phyloP scores from a whole-genome alignment of 768 basidiomycete genomes.

The Obba rivulosa region DNA sequence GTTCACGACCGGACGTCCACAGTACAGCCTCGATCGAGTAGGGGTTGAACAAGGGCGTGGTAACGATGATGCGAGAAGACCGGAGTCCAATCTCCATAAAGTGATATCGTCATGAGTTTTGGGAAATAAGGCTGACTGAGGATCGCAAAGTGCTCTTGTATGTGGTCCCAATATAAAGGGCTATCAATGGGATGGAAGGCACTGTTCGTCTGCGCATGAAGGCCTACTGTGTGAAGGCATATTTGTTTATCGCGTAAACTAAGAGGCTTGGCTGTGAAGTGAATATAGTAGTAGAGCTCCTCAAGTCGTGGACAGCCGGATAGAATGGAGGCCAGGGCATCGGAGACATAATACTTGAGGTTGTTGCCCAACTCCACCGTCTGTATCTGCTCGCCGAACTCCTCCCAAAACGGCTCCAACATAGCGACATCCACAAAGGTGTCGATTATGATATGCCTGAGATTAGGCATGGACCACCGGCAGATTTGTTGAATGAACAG shows the following conservation, averaged over 20 bases:
- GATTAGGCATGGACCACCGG: slow-evolving; percentile 48
- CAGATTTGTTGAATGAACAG: slow-evolving; percentile 44
- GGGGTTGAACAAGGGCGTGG: slow-evolving; percentile 25
- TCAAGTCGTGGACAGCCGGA: slow-evolving; percentile 39
- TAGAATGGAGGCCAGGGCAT: slow-evolving; percentile 44
- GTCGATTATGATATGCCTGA: slow-evolving; percentile 49
- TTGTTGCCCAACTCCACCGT: slow-evolving; percentile 55
- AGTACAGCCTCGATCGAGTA: slow-evolving; percentile 29
- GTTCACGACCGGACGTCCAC: slow-evolving; percentile 13
- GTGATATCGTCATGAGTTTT: slow-evolving; percentile 36
- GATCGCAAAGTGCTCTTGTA: slow-evolving; percentile 43
- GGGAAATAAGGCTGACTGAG: slow-evolving; percentile 39
- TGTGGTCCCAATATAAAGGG: slow-evolving; percentile 31
- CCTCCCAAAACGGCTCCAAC: slow-evolving; percentile 42
- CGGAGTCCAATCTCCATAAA: slow-evolving; percentile 52
- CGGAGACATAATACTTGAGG: slow-evolving; percentile 46
- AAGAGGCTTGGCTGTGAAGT: slow-evolving; percentile 18
- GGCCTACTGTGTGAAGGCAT: slow-evolving; percentile 40
- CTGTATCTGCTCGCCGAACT: slow-evolving; percentile 44
- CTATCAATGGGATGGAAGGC: slow-evolving; percentile 31
- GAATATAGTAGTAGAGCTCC: slow-evolving; percentile 45
- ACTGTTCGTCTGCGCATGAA: slow-evolving; percentile 45
- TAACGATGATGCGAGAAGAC: slow-evolving; percentile 33
- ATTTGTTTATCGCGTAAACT: slow-evolving; percentile 6
- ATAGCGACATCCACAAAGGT: slow-evolving; percentile 31